Conservation (phyloP, 345 rosid species). For the Xanthoceras sorbifolium region DNA sequence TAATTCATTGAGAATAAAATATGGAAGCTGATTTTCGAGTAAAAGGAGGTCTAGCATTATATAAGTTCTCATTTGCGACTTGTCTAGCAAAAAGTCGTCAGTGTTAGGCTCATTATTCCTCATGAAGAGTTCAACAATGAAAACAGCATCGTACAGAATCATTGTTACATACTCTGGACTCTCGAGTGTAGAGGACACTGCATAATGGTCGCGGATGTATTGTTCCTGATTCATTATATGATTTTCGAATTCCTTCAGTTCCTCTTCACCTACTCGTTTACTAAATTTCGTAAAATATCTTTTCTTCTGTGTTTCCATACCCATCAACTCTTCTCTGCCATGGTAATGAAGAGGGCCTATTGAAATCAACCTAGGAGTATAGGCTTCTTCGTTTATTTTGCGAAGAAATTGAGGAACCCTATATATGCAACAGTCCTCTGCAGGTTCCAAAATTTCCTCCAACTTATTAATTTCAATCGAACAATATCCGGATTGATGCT, state of each 20-base stretch:
- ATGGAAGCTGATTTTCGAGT: constrained; percentile 26
- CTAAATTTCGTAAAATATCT: constrained; percentile 7
- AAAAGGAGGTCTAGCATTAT: constrained; percentile 8
- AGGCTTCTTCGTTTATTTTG: background rate
- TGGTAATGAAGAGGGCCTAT: constrained; percentile 12
- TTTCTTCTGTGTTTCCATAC: background rate
- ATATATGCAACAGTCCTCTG: background rate
- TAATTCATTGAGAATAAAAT: background rate
- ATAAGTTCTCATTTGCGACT: background rate
- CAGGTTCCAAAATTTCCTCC: background rate
- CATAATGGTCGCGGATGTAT: background rate
- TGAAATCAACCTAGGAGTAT: constrained; percentile 7
- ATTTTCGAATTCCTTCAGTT: background rate
- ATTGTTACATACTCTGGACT: background rate
- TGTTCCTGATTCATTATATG: background rate
- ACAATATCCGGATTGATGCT: background rate
- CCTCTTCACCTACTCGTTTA: background rate
- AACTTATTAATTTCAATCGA: background rate
- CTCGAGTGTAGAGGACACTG: background rate
- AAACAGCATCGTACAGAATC: constrained; percentile 9
- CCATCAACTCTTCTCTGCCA: background rate
- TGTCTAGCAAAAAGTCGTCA: constrained; percentile 20
- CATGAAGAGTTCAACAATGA: constrained; percentile 24
- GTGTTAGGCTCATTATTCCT: background rate
- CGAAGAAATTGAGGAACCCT: background rate